These are phyloP conservation scores for Neurospora sp. DNA, from an alignment of 495 filamentous ascomycete species.

Conservation along the genomic window DNA sequence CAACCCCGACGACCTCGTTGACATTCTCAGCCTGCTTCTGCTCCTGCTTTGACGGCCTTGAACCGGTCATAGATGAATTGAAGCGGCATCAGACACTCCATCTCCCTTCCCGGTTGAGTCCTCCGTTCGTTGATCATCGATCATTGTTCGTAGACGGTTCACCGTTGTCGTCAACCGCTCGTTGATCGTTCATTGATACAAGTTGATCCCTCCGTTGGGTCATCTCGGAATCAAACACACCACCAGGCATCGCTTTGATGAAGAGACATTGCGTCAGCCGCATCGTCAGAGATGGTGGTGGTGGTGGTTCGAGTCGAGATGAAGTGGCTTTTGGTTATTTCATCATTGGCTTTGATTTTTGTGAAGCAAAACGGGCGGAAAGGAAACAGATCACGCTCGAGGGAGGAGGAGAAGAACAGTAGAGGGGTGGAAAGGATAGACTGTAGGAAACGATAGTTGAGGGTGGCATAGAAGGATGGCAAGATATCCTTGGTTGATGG, in stretches of 20 bases:
- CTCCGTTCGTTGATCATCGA: neutral
- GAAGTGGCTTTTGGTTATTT: neutral
- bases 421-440: neutral
- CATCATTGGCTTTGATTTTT: neutral
- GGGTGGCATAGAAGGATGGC: too few relatives aligned
- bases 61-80: neutral
- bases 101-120: neutral
- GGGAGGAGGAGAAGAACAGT: neutral
- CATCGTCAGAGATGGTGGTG: neutral
- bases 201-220: neutral
- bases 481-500: too few relatives aligned
- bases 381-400: neutral
- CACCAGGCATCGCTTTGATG: neutral
- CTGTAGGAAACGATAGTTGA: neutral
- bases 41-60: neutral
- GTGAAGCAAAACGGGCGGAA: neutral
- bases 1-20: neutral
- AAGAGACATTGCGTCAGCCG: neutral
- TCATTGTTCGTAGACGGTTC: neutral
- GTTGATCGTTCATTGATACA: neutral
- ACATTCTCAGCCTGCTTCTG: neutral
- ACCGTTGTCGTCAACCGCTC: neutral
- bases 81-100: neutral
- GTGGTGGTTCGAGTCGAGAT: neutral
- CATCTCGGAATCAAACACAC: neutral